Percentiles rank a stretch among this genome's conserved stretches.
Evolutionary conservation across 495 filamentous ascomycete genomes (phyloP).

Genomic region (Sphaerosporella brunnea): DNA sequence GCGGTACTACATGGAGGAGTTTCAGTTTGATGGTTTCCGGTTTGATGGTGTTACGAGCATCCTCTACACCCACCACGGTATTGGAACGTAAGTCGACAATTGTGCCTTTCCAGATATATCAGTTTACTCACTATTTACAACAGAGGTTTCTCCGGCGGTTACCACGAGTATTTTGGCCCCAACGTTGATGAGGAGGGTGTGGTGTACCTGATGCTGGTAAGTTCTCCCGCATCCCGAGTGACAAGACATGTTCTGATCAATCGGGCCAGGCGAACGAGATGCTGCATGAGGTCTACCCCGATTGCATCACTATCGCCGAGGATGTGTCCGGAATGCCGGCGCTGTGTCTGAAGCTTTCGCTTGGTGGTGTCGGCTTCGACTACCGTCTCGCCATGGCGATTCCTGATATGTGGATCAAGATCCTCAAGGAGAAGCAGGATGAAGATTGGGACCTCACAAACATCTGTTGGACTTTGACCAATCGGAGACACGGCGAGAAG

Average conservation of each 20-base stretch:
- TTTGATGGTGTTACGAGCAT: conserved; percentile 98
- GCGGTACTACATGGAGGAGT: conserved; percentile 98
- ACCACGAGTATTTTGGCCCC: conserved; percentile 93
- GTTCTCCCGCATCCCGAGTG: not conserved
- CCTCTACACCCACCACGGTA: conserved; percentile 89
- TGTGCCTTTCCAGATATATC: conserved; percentile 8
- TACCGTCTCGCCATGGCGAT: conserved; percentile 96
- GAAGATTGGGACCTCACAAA: conserved; percentile 82
- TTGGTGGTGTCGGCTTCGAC: conserved; percentile 90
- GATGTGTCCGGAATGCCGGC: conserved; percentile 98
- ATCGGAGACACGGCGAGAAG: conserved; percentile 89
- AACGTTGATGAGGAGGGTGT: conserved; percentile 89
- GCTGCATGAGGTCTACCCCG: conserved; percentile 74
- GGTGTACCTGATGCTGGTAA: conserved; percentile 70
- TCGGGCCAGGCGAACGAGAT: conserved; percentile 70
- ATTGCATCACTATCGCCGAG: conserved; percentile 79
- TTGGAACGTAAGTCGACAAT: conserved; percentile 65
- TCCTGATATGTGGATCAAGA: conserved; percentile 98
- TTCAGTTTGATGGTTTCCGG: conserved; percentile 86
- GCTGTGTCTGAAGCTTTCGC: conserved; percentile 62
- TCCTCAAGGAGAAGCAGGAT: conserved; percentile 82
- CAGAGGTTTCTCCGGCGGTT: conserved; percentile 92
- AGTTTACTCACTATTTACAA: too few species aligned
- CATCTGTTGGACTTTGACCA: conserved; percentile 72
- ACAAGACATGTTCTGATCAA: conserved; percentile 6